phyloP scores from a whole-genome alignment of 352 stramenopile genomes.

The Phytopythium vexans region DNA sequence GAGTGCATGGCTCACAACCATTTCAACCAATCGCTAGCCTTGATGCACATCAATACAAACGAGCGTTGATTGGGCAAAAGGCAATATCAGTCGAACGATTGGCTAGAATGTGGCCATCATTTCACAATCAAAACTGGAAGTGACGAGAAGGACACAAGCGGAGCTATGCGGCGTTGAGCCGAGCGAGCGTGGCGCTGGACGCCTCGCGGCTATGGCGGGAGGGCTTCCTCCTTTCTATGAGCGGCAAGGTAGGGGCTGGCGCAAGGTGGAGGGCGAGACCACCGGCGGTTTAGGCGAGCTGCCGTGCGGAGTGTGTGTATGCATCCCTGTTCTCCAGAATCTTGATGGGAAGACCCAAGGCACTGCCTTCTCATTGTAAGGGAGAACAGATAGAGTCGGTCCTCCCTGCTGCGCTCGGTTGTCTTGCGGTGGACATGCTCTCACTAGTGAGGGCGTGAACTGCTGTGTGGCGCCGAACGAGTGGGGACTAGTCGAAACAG shows the following conservation, averaged over 20 bases:
- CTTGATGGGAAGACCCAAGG: slow-evolving; percentile 75
- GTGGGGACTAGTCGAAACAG: slow-evolving; percentile 27
- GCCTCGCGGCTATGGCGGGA: background rate
- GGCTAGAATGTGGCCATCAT: slow-evolving; percentile 12
- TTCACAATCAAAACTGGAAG: slow-evolving; percentile 46
- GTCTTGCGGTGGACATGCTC: too few species aligned
- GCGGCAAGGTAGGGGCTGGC: background rate
- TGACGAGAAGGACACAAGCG: slow-evolving; percentile 41
- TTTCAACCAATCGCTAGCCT: slow-evolving; percentile 2
- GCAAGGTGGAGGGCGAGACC: slow-evolving; percentile 10
- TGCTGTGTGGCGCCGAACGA: too few species aligned
- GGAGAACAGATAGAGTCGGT: slow-evolving; percentile 46
- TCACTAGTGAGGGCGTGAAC: too few species aligned
- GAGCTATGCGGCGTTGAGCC: slow-evolving; percentile 14
- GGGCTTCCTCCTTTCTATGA: background rate
- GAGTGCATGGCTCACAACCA: background rate
- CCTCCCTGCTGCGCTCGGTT: background rate
- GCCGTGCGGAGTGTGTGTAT: slow-evolving; percentile 26
- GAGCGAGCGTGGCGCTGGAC: slow-evolving; percentile 4
- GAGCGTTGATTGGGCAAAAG: slow-evolving; percentile 14
- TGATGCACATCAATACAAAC: background rate
- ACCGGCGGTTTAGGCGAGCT: slow-evolving; percentile 75
- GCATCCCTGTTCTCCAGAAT: slow-evolving; percentile 58
- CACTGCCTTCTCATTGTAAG: slow-evolving; percentile 85
- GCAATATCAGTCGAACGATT: slow-evolving; percentile 10